phyloP scores from a whole-genome alignment of 2,329 filamentous ascomycete genomes.

The Amesomyces nigricolor region DNA sequence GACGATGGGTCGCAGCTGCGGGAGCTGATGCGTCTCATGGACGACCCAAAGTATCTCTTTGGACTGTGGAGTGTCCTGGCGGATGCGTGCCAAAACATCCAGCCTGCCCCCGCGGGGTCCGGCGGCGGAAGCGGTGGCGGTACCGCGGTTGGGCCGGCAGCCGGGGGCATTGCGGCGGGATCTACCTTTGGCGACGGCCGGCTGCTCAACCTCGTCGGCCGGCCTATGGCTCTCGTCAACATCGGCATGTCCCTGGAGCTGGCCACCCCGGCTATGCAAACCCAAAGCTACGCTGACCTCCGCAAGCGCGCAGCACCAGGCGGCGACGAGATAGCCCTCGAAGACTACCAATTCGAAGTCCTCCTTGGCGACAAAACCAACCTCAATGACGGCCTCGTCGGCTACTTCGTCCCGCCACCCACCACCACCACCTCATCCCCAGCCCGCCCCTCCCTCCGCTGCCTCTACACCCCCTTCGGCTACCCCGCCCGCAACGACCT shows the following conservation, averaged over 20 bases:
- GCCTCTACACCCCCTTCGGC: too few relatives aligned
- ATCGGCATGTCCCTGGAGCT: conserved; percentile 10
- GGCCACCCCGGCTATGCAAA: background rate
- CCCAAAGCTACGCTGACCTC: conserved; percentile 1
- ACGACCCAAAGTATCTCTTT: too few relatives aligned
- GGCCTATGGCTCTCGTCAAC: conserved; percentile 12
- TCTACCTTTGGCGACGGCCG: conserved; percentile 13
- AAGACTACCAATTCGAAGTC: conserved; percentile 32
- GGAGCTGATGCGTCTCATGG: too few relatives aligned
- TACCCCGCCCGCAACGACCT: too few relatives aligned
- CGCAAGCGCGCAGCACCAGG: conserved; percentile 19
- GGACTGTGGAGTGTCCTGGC: too few relatives aligned
- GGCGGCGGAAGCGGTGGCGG: too few relatives aligned
- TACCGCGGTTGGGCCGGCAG: conserved; percentile 8
- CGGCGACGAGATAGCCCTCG: background rate
- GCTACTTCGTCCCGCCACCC: conserved; percentile 31
- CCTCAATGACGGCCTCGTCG: conserved; percentile 36
- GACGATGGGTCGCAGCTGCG: too few relatives aligned
- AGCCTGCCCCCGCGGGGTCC: too few relatives aligned
- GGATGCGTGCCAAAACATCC: too few relatives aligned
- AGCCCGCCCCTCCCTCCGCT: too few relatives aligned
- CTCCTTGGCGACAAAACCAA: conserved; percentile 33
- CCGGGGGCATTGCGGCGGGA: background rate
- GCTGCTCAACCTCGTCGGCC: conserved; percentile 8
- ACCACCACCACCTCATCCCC: too few relatives aligned